Evolutionary conservation across 1,284 basidiomycete species (phyloP).

Genomic region (Inonotus obliquus): DNA sequence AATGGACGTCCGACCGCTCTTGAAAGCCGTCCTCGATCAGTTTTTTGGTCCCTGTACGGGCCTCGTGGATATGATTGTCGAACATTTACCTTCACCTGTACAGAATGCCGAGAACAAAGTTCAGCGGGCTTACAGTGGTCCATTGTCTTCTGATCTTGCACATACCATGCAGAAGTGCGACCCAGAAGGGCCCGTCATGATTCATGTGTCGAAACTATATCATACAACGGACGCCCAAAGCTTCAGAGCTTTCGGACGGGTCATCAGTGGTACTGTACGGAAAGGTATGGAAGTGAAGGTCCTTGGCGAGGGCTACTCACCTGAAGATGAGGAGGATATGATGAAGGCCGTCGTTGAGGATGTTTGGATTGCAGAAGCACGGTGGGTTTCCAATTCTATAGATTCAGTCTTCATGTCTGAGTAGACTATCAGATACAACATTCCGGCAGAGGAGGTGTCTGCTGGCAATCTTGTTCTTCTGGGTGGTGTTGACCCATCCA

Average conservation of each 20-base stretch:
- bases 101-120: slow-evolving; percentile 72
- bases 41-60: slow-evolving; percentile 93
- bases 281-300: slow-evolving; percentile 89
- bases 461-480: slow-evolving; percentile 93
- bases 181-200: slow-evolving; percentile 83
- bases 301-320: slow-evolving; percentile 95
- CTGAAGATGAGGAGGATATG: slow-evolving; percentile 99
- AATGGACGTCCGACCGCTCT: slow-evolving; percentile 93
- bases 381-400: slow-evolving; percentile 41
- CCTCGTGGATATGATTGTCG: slow-evolving; percentile 87
- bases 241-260: slow-evolving; percentile 93
- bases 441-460: slow-evolving; percentile 83
- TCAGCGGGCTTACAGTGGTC: slow-evolving; percentile 81
- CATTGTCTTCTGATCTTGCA: slow-evolving; percentile 76
- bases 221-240: slow-evolving; percentile 94
- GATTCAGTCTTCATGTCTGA: background rate
- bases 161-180: slow-evolving; percentile 80
- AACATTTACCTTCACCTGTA: slow-evolving; percentile 83
- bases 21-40: slow-evolving; percentile 91
- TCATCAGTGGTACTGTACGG: slow-evolving; percentile 86
- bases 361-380: slow-evolving; percentile 86
- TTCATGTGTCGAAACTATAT: slow-evolving; percentile 92
- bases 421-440: slow-evolving; percentile 63
- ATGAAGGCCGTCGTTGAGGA: slow-evolving; percentile 81
- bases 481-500: slow-evolving; percentile 90